These are phyloP conservation scores for Amanita rimosa DNA, from an alignment of 768 basidiomycete genomes.

Conservation along the genomic window DNA sequence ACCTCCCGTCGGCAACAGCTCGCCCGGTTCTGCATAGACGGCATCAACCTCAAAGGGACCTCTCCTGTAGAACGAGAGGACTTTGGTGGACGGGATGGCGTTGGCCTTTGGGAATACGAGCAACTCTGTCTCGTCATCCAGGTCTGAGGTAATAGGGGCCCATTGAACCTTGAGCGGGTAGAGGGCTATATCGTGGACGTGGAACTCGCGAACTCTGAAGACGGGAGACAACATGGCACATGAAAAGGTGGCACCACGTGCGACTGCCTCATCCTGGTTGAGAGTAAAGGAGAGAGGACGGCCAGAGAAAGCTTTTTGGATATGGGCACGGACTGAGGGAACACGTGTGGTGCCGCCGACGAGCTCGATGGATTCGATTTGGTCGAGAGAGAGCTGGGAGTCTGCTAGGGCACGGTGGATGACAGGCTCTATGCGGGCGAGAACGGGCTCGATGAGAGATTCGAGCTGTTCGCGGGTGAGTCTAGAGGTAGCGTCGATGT, in stretches of 20 bases:
- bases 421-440: conserved; percentile 67
- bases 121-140: conserved; percentile 86
- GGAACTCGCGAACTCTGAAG: conserved; percentile 96
- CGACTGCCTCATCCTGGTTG: conserved; percentile 97
- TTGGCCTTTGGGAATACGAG: conserved; percentile 85
- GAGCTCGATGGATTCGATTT: conserved; percentile 87
- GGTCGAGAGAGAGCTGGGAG: conserved; percentile 70
- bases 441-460: conserved; percentile 58
- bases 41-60: conserved; percentile 85
- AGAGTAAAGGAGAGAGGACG: conserved; percentile 85
- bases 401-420: conserved; percentile 71
- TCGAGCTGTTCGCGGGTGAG: conserved; percentile 80
- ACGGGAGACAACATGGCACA: conserved; percentile 96
- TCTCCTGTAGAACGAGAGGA: conserved; percentile 89
- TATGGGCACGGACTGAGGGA: conserved; percentile 82
- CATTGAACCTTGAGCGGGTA: conserved; percentile 91
- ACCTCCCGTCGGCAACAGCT: conserved; percentile 60
- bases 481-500: conserved; percentile 84
- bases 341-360: conserved; percentile 91
- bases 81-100: conserved; percentile 84
- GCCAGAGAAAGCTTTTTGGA: conserved; percentile 73
- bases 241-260: conserved; percentile 92
- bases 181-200: conserved; percentile 71
- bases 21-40: conserved; percentile 58
- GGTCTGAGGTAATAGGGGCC: conserved; percentile 62